Conservation (phyloP, 1,284 basidiomycete species). For the Athelia psychrophila region DNA sequence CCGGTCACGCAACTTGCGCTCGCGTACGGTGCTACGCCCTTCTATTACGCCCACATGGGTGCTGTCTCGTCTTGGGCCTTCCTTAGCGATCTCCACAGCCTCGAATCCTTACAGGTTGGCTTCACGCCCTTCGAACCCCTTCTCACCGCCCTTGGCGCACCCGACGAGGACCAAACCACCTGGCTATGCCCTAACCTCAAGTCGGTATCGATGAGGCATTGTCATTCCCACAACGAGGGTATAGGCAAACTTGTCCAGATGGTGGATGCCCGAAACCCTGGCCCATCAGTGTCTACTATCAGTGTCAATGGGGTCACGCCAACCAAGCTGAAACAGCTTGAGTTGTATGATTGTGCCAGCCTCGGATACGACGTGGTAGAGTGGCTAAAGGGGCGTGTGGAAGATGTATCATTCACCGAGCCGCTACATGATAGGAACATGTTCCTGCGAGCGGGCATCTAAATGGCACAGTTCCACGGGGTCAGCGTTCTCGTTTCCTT, state of each 20-base stretch:
- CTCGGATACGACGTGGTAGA: conserved; percentile 61
- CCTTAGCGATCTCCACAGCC: conserved; percentile 40
- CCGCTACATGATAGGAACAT: conserved; percentile 27
- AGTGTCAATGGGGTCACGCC: conserved; percentile 36
- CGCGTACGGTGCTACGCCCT: conserved; percentile 45
- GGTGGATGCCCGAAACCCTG: conserved; percentile 66
- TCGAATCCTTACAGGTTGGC: conserved; percentile 59
- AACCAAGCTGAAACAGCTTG: conserved; percentile 48
- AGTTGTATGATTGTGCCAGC: conserved; percentile 60
- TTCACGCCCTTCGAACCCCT: conserved; percentile 61
- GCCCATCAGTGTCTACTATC: conserved; percentile 26
- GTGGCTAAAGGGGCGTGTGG: conserved; percentile 59
- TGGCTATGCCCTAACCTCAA: conserved; percentile 63
- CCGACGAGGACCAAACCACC: conserved; percentile 45
- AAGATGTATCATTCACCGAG: conserved; percentile 58
- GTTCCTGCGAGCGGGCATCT: neutral
- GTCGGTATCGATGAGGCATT: conserved; percentile 54
- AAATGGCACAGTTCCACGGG: neutral
- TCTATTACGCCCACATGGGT: conserved; percentile 39
- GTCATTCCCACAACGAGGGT: conserved; percentile 59
- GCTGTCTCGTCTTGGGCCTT: conserved; percentile 48
- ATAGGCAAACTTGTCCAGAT: conserved; percentile 64
- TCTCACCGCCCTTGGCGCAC: conserved; percentile 48
- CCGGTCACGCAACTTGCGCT: conserved; percentile 55
- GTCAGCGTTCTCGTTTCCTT: conserved; percentile 1